A percentile compares a stretch with the other conserved stretches of the same genome.
Evolutionary conservation across 2,329 filamentous ascomycete genomes (phyloP).

Genomic region (Penicillium sp.): DNA sequence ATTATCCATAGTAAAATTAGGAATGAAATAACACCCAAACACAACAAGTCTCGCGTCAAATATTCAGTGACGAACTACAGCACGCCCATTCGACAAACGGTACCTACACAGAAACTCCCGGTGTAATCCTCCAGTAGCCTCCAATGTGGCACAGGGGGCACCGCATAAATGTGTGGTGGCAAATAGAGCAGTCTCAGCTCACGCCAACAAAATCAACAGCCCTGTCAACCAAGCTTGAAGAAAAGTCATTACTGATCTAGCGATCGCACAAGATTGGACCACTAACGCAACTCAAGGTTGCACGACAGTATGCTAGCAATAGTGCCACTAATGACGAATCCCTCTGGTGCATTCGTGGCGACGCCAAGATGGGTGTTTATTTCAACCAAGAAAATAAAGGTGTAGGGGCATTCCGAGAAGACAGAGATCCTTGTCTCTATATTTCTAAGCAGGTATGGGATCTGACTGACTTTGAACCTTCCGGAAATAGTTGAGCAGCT

Average conservation of each 20-base stretch:
- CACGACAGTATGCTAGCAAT: background rate
- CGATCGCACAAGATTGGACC: background rate
- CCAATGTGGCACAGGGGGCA: background rate
- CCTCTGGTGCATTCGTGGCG: conserved; percentile 23
- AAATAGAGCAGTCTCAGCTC: background rate
- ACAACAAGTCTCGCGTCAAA: background rate
- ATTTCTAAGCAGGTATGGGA: conserved; percentile 35
- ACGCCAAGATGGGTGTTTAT: too few species aligned
- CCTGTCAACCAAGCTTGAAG: background rate
- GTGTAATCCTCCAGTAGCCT: background rate
- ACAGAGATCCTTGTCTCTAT: conserved; percentile 32
- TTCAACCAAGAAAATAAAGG: conserved; percentile 40
- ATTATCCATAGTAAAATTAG: background rate
- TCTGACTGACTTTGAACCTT: conserved; percentile 30
- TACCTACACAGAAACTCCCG: background rate
- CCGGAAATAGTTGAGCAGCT: conserved; percentile 26
- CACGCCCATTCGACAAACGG: background rate
- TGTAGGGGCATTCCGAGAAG: conserved; percentile 37
- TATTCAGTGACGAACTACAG: background rate
- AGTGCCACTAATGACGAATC: background rate
- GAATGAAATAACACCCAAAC: background rate
- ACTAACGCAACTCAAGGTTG: background rate
- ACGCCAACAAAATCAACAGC: background rate
- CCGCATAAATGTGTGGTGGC: conserved; percentile 3
- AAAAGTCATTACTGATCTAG: background rate